Conservation (phyloP, 805 yeast species). For the Lipomyces anomalus region DNA sequence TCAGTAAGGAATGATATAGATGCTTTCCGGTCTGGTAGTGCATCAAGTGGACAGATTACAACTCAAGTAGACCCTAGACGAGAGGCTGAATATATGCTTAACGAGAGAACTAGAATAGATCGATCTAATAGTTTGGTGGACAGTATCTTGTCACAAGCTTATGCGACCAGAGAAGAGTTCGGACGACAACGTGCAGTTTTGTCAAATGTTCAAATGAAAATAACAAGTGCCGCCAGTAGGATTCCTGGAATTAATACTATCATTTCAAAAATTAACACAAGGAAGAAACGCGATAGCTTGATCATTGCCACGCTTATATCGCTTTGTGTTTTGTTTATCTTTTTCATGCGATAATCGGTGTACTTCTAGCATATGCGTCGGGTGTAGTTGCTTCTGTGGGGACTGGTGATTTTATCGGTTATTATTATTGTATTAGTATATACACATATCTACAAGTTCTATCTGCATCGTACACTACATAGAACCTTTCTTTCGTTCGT, state of each 20-base stretch:
- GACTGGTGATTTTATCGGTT: too few relatives aligned
- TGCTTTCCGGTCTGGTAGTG: constrained; percentile 48
- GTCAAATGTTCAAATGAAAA: constrained; percentile 55
- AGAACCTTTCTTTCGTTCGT: too few relatives aligned
- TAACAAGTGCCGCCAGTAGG: constrained; percentile 54
- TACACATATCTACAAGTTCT: too few relatives aligned
- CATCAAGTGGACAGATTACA: too few relatives aligned
- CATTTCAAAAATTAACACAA: constrained; percentile 73
- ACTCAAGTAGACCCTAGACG: constrained; percentile 23
- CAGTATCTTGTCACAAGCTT: constrained; percentile 73
- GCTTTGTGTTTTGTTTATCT: constrained; percentile 50
- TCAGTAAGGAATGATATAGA: constrained; percentile 77
- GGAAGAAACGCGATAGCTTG: constrained; percentile 81
- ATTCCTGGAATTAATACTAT: constrained; percentile 81
- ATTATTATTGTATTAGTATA: too few relatives aligned
- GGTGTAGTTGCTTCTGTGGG: neutral
- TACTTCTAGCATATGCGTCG: neutral
- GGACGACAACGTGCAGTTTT: constrained; percentile 62
- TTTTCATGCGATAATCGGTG: constrained; percentile 12
- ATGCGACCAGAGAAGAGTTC: constrained; percentile 82
- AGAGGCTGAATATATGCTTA: constrained; percentile 69
- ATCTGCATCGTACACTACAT: too few relatives aligned
- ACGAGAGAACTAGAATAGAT: constrained; percentile 70
- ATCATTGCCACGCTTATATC: constrained; percentile 73
- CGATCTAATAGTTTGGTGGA: constrained; percentile 72